Conservation (phyloP, 176 grass and related monocot genomes). For the Oryza australiensis region DNA sequence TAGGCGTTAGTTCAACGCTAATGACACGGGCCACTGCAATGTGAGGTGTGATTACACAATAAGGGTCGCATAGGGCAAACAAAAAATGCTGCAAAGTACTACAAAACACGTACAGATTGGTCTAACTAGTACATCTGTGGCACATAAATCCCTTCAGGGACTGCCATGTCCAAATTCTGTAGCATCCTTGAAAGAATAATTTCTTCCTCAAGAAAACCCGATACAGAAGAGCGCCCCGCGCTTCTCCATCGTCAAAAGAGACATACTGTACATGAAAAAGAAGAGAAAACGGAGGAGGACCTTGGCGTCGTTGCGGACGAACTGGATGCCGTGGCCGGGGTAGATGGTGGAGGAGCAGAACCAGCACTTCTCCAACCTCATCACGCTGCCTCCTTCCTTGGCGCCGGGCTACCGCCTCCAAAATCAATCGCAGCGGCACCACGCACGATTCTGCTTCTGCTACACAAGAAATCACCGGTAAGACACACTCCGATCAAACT, state of each 20-base stretch:
- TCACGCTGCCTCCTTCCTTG: conserved; percentile 39
- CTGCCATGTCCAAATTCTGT: too few relatives aligned
- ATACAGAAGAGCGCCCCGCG: not conserved
- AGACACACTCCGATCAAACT: not conserved
- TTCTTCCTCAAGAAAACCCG: not conserved
- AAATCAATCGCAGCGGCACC: not conserved
- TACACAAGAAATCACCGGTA: not conserved
- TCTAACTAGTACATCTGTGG: too few relatives aligned
- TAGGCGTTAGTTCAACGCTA: too few relatives aligned
- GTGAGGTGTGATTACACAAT: too few relatives aligned
- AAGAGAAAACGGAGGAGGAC: conserved; percentile 15
- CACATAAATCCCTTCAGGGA: too few relatives aligned
- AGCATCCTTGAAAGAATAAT: too few relatives aligned
- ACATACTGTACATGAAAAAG: not conserved
- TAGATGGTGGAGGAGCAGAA: conserved; percentile 97
- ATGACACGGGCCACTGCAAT: not conserved
- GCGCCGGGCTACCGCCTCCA: not conserved
- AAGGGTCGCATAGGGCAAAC: too few relatives aligned
- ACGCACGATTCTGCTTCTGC: too few relatives aligned
- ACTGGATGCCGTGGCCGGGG: conserved; percentile 92
- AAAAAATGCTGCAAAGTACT: too few relatives aligned
- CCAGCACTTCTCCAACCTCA: conserved; percentile 99
- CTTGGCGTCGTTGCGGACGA: conserved; percentile 96
- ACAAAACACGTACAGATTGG: too few relatives aligned
- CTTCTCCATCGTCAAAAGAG: not conserved